A percentile compares a stretch with the other conserved stretches of the same genome.
phyloP scores from a whole-genome alignment of 2,329 filamentous ascomycete species.

The Epichloe scottii region DNA sequence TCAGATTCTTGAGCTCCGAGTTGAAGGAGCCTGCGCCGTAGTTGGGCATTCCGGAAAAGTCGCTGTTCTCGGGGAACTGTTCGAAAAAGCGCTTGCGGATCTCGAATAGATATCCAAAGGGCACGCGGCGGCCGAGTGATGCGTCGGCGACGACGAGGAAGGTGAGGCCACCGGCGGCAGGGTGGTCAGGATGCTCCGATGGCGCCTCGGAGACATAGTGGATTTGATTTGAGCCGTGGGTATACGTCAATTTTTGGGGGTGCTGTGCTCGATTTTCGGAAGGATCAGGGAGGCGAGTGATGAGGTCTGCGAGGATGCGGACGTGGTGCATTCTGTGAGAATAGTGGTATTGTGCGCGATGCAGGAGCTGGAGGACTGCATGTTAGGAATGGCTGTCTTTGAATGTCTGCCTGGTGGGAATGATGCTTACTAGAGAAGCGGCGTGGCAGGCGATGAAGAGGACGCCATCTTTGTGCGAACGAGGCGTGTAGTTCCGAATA shows the following conservation, averaged over 20 bases:
- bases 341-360: constrained; percentile 91
- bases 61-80: constrained; percentile 52
- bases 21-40: constrained; percentile 92
- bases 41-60: constrained; percentile 67
- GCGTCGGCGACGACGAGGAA: constrained; percentile 83
- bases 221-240: constrained; percentile 81
- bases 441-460: constrained; percentile 54
- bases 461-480: constrained; percentile 49
- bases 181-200: constrained; percentile 44
- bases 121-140: constrained; percentile 71
- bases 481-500: background rate
- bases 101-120: constrained; percentile 85
- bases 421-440: constrained; percentile 53
- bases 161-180: constrained; percentile 67
- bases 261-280: constrained; percentile 76
- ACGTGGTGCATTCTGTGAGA: constrained; percentile 81
- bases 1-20: constrained; percentile 57
- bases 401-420: background rate
- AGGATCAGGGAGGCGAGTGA: constrained; percentile 88
- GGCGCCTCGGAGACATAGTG: constrained; percentile 88
- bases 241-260: constrained; percentile 88
- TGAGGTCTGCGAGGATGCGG: constrained; percentile 69
- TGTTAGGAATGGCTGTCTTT: background rate
- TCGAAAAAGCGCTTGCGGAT: constrained; percentile 78
- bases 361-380: constrained; percentile 48